These are phyloP conservation scores for Pythium vanterpoolii DNA, from an alignment of 352 stramenopile genomes.

Conservation along the genomic window DNA sequence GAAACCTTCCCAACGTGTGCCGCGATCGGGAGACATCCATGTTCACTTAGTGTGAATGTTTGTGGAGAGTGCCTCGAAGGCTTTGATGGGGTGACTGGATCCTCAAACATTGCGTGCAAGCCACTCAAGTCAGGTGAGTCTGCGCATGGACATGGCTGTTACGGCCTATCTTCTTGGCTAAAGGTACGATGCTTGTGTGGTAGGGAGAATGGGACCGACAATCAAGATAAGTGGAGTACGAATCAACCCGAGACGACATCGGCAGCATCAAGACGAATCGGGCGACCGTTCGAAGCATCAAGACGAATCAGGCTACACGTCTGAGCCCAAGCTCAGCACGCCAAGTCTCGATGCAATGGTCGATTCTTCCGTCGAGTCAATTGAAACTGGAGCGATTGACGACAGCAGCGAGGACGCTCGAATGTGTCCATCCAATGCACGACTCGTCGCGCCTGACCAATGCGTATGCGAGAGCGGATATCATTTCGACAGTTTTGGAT, in stretches of 20 bases:
- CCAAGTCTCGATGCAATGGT: background rate
- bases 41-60: constrained; percentile 42
- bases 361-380: background rate
- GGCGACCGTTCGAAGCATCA: background rate
- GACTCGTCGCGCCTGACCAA: constrained; percentile 25
- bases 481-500: constrained; percentile 25
- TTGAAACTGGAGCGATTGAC: background rate
- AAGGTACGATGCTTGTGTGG: background rate
- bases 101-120: constrained; percentile 42
- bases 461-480: constrained; percentile 49
- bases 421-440: constrained; percentile 39
- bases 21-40: constrained; percentile 47
- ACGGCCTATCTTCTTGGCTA: background rate
- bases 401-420: background rate
- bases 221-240: constrained; percentile 73
- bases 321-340: background rate
- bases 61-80: constrained; percentile 73
- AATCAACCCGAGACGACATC: constrained; percentile 36
- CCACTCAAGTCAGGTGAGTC: constrained; percentile 7
- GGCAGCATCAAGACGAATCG: background rate
- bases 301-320: background rate
- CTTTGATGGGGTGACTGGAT: constrained; percentile 29
- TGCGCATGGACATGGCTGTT: background rate
- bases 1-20: constrained; percentile 42
- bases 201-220: constrained; percentile 10